phyloP scores from a whole-genome alignment of 495 filamentous ascomycete species.

The Penicillium cataractarum region DNA sequence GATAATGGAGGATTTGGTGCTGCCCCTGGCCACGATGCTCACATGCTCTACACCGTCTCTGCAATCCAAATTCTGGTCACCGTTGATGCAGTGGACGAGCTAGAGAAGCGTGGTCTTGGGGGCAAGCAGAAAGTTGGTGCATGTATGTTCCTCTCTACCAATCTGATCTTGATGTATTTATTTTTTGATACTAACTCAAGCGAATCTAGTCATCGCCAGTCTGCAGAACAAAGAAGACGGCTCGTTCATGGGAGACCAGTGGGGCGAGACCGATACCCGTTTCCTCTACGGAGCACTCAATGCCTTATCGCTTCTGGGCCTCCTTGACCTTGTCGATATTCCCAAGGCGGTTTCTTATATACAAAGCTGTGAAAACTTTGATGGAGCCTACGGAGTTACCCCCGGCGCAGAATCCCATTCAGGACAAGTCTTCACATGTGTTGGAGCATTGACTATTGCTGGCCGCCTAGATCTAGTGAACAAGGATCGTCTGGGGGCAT shows the following conservation, averaged over 20 bases:
- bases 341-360: constrained; percentile 77
- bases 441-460: constrained; percentile 85
- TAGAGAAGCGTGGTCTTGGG: constrained; percentile 67
- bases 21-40: constrained; percentile 90
- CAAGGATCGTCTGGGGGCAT: constrained; percentile 76
- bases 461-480: constrained; percentile 82
- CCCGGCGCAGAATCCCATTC: constrained; percentile 92
- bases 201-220: constrained; percentile 68
- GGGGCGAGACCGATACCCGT: constrained; percentile 93
- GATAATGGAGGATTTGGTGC: constrained; percentile 90
- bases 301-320: constrained; percentile 77
- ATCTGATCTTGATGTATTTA: constrained; percentile 20
- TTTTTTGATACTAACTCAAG: constrained; percentile 25
- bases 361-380: constrained; percentile 82
- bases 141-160: constrained; percentile 55
- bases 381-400: constrained; percentile 87
- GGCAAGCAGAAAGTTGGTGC: constrained; percentile 72
- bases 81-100: constrained; percentile 79
- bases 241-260: constrained; percentile 90
- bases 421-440: constrained; percentile 92
- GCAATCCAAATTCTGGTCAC: constrained; percentile 88
- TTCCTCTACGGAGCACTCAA: constrained; percentile 90
- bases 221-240: constrained; percentile 82
- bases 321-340: constrained; percentile 73
- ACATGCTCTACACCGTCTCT: constrained; percentile 92